These are phyloP conservation scores for Pleurotus citrinopileatus DNA, from an alignment of 768 basidiomycete genomes.

Conservation along the genomic window DNA sequence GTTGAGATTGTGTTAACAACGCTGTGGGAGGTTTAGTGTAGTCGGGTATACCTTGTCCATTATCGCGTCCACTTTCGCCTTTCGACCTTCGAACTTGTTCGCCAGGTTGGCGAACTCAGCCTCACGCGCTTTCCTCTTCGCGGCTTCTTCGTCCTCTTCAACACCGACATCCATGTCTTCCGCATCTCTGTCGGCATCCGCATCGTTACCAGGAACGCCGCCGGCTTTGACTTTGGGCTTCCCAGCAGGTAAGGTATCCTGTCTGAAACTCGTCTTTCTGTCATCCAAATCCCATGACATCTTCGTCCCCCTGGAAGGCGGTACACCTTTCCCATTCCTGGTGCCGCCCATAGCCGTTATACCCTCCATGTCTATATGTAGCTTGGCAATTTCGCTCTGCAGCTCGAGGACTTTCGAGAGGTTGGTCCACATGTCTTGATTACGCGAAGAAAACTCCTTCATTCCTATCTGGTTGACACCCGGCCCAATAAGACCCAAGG, in stretches of 20 bases:
- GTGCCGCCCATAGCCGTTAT: slow-evolving; percentile 40
- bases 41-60: slow-evolving; percentile 67
- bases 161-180: slow-evolving; percentile 51
- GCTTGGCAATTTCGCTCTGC: slow-evolving; percentile 66
- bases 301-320: slow-evolving; percentile 10
- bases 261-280: neutral
- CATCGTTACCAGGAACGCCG: slow-evolving; percentile 16
- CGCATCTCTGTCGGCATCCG: slow-evolving; percentile 28
- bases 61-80: slow-evolving; percentile 64
- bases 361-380: slow-evolving; percentile 77
- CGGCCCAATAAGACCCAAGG: slow-evolving; percentile 33
- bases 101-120: slow-evolving; percentile 68
- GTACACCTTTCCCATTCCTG: slow-evolving; percentile 34
- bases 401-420: slow-evolving; percentile 68
- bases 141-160: slow-evolving; percentile 50
- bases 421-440: slow-evolving; percentile 63
- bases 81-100: slow-evolving; percentile 66
- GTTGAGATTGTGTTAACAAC: slow-evolving; percentile 5
- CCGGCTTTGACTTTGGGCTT: neutral
- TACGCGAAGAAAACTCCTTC: slow-evolving; percentile 22
- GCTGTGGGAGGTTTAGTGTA: no score
- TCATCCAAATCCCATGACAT: slow-evolving; percentile 9
- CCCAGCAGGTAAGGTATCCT: neutral
- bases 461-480: slow-evolving; percentile 13
- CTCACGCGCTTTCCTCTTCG: slow-evolving; percentile 53